Evolutionary conservation across 768 basidiomycete genomes (phyloP).

Genomic region (Hygrophorus russula): DNA sequence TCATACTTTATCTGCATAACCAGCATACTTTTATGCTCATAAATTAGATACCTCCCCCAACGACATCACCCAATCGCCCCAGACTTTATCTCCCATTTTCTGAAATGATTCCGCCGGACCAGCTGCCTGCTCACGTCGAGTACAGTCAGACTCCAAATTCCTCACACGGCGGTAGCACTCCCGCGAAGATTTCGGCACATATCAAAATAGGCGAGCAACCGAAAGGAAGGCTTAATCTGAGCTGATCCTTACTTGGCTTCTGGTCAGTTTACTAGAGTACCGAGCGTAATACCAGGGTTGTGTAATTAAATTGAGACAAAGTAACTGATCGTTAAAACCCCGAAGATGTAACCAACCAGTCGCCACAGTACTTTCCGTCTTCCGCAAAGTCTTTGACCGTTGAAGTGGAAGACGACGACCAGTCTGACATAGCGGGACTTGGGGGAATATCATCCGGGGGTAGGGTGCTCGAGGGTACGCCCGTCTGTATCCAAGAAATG

Average conservation of each 20-base stretch:
- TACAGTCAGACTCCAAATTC: conserved; percentile 45
- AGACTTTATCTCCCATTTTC: conserved; percentile 29
- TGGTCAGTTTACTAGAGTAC: background rate
- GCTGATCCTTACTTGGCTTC: background rate
- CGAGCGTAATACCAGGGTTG: background rate
- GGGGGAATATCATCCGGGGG: background rate
- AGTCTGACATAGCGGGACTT: conserved; percentile 3
- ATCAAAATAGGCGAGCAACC: background rate
- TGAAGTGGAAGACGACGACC: conserved; percentile 1
- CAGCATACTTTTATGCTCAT: conserved; percentile 3
- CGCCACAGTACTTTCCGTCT: conserved; percentile 8
- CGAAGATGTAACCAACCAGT: conserved; percentile 14
- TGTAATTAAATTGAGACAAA: background rate
- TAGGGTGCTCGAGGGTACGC: background rate
- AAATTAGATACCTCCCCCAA: conserved; percentile 39
- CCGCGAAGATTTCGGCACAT: conserved; percentile 16
- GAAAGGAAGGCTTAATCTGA: background rate
- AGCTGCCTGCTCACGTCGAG: conserved; percentile 15
- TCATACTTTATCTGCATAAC: background rate
- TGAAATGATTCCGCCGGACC: conserved; percentile 18
- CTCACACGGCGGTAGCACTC: conserved; percentile 47
- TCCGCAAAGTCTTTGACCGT: background rate
- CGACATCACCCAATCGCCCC: conserved; percentile 18
- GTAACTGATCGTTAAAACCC: no score
- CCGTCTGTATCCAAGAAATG: conserved; percentile 1